A percentile compares a stretch with the other conserved stretches of the same genome.
Conservation (phyloP, 306 rosid genomes). For the Cucumis melo region DNA sequence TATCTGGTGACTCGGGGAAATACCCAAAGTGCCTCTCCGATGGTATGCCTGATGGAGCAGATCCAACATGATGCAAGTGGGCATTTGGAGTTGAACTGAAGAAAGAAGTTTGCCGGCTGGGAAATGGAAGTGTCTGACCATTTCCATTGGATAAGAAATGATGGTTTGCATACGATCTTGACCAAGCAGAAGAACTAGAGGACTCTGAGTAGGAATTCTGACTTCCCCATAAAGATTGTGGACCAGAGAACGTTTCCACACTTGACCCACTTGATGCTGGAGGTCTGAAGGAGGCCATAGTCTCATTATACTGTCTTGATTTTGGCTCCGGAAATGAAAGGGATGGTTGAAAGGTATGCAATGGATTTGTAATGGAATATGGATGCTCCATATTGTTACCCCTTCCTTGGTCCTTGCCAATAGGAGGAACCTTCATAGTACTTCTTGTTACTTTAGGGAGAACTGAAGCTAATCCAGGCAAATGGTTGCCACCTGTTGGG, state of each 20-base stretch:
- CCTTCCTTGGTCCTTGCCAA: slow-evolving; percentile 85
- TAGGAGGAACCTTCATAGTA: slow-evolving; percentile 66
- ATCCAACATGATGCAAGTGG: slow-evolving; percentile 55
- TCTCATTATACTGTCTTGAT: slow-evolving; percentile 41
- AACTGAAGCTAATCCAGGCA: slow-evolving; percentile 75
- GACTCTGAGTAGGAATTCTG: slow-evolving; percentile 51
- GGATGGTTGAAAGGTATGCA: slow-evolving; percentile 44
- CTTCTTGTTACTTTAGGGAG: slow-evolving; percentile 51
- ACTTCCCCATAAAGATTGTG: slow-evolving; percentile 90
- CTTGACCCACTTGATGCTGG: slow-evolving; percentile 38
- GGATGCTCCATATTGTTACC: slow-evolving; percentile 29
- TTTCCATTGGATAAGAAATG: slow-evolving; percentile 58
- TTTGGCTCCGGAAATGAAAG: slow-evolving; percentile 57
- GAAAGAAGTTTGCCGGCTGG: slow-evolving; percentile 33
- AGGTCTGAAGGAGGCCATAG: slow-evolving; percentile 39
- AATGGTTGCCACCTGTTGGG: slow-evolving; percentile 50
- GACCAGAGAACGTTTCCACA: slow-evolving; percentile 66
- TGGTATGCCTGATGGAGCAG: slow-evolving; percentile 83
- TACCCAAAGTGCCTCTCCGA: slow-evolving; percentile 57
- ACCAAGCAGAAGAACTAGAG: slow-evolving; percentile 54
- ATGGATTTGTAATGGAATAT: slow-evolving; percentile 26
- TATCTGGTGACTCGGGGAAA: slow-evolving; percentile 66
- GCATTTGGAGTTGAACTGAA: slow-evolving; percentile 19
- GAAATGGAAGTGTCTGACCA: slow-evolving; percentile 52
- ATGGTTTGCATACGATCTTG: slow-evolving; percentile 42